These are phyloP conservation scores for Botrytis hyacinthi DNA, from an alignment of 2,329 filamentous ascomycete genomes.

Conservation along the genomic window DNA sequence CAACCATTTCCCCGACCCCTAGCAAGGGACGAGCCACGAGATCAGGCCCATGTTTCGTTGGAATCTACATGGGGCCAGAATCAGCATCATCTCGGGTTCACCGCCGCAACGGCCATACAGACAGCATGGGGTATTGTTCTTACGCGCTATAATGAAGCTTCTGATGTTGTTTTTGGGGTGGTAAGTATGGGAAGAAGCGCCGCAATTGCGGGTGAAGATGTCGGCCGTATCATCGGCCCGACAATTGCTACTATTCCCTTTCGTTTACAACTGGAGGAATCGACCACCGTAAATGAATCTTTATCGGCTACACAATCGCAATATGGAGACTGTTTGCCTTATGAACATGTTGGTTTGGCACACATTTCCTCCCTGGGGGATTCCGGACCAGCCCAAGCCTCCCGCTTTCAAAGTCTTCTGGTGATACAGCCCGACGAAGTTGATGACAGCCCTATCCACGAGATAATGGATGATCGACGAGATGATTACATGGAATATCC, in stretches of 20 bases:
- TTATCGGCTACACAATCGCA: neutral
- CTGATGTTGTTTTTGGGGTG: constrained; percentile 45
- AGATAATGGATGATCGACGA: neutral
- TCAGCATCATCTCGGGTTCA: neutral
- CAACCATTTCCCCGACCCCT: neutral
- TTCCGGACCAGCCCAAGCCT: neutral
- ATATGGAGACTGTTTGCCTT: neutral
- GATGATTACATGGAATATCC: neutral
- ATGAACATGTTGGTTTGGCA: neutral
- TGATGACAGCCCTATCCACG: neutral
- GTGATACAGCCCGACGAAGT: neutral
- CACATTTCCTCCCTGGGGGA: neutral
- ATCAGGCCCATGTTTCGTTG: neutral
- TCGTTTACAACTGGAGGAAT: neutral
- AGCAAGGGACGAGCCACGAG: neutral
- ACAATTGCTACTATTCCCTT: neutral
- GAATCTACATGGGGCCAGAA: neutral
- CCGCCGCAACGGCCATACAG: neutral
- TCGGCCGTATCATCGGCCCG: neutral
- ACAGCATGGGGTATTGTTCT: constrained; percentile 43
- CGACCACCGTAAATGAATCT: neutral
- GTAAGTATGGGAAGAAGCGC: constrained; percentile 44
- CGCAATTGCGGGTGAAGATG: neutral
- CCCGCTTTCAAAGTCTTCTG: neutral
- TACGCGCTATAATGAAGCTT: constrained; percentile 40